Evolutionary conservation across 768 basidiomycete genomes (phyloP).

Genomic region (Dentipellis fragilis): DNA sequence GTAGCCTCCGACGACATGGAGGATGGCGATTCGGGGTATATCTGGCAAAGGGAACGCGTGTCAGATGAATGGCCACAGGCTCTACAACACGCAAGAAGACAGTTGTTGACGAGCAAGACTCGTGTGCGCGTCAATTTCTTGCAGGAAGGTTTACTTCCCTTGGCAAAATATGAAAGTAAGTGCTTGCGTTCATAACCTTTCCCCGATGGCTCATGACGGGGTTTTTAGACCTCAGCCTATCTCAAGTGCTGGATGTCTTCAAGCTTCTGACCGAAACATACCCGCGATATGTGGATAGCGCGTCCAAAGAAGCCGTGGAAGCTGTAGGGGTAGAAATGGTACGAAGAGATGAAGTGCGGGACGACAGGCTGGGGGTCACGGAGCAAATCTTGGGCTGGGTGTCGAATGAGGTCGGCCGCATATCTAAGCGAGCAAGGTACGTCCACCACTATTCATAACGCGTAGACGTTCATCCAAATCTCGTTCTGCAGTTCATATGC

Average conservation of each 20-base stretch:
- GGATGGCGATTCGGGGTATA: constrained; percentile 16
- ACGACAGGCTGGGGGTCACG: constrained; percentile 45
- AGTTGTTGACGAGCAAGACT: constrained; percentile 42
- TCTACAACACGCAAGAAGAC: constrained; percentile 40
- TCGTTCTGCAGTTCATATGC: constrained; percentile 25
- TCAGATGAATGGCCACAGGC: constrained; percentile 46
- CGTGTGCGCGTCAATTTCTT: constrained; percentile 49
- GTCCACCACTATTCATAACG: constrained; percentile 14
- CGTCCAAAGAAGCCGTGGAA: constrained; percentile 66
- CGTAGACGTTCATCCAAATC: not conserved
- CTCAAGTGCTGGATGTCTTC: constrained; percentile 62
- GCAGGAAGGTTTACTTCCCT: constrained; percentile 45
- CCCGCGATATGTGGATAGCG: constrained; percentile 64
- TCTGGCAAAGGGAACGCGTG: constrained; percentile 47
- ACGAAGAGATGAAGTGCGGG: constrained; percentile 47
- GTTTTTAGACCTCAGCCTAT: constrained; percentile 43
- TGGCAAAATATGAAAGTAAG: constrained; percentile 51
- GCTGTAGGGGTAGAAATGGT: constrained; percentile 55
- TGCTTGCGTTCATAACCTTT: constrained; percentile 4
- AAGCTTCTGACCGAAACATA: constrained; percentile 65
- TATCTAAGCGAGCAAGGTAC: constrained; percentile 52
- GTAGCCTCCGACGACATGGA: constrained; percentile 21
- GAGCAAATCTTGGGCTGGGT: constrained; percentile 76
- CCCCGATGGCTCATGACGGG: not conserved
- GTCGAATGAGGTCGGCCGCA: constrained; percentile 49